Conservation (phyloP, 2,329 filamentous ascomycete species). For the Hypoxylon sp. region DNA sequence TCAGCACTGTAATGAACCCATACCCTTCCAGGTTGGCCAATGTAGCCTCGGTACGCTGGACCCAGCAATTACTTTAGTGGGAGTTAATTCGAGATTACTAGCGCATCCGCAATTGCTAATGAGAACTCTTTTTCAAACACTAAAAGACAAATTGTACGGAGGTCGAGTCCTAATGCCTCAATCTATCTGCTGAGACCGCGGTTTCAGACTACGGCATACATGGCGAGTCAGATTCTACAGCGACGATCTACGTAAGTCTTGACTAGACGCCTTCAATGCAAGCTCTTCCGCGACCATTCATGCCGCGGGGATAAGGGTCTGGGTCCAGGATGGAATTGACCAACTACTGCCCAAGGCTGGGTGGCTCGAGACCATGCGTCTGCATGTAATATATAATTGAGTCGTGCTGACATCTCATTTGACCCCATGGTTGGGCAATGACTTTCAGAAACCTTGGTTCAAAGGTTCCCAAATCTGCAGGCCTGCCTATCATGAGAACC, state of each 20-base stretch:
- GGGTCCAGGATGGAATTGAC: slow-evolving; percentile 31
- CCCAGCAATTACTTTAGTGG: slow-evolving; percentile 20
- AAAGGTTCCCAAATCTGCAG: slow-evolving; percentile 8
- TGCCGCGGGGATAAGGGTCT: slow-evolving; percentile 20
- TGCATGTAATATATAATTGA: slow-evolving; percentile 33
- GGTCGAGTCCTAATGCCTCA: slow-evolving; percentile 1
- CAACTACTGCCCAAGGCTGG: slow-evolving; percentile 28
- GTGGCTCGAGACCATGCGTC: slow-evolving; percentile 18
- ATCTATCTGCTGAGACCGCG: slow-evolving; percentile 8
- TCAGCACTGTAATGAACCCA: slow-evolving; percentile 18
- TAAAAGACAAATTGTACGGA: slow-evolving; percentile 1
- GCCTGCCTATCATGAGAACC: slow-evolving; percentile 11
- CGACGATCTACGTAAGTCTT: not conserved
- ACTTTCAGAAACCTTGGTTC: slow-evolving; percentile 1
- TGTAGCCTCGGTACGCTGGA: slow-evolving; percentile 30
- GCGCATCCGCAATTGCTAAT: not conserved
- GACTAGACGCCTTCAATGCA: slow-evolving; percentile 22
- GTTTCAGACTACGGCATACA: slow-evolving; percentile 1
- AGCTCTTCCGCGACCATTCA: slow-evolving; percentile 27
- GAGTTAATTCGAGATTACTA: slow-evolving; percentile 20
- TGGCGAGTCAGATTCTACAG: slow-evolving; percentile 17
- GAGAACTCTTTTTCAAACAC: slow-evolving; percentile 1
- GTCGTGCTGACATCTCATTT: slow-evolving; percentile 33
- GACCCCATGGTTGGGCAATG: slow-evolving; percentile 7
- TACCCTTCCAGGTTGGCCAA: not conserved